phyloP scores from a whole-genome alignment of 2,329 filamentous ascomycete genomes.

The Cyanodermella asteris region DNA sequence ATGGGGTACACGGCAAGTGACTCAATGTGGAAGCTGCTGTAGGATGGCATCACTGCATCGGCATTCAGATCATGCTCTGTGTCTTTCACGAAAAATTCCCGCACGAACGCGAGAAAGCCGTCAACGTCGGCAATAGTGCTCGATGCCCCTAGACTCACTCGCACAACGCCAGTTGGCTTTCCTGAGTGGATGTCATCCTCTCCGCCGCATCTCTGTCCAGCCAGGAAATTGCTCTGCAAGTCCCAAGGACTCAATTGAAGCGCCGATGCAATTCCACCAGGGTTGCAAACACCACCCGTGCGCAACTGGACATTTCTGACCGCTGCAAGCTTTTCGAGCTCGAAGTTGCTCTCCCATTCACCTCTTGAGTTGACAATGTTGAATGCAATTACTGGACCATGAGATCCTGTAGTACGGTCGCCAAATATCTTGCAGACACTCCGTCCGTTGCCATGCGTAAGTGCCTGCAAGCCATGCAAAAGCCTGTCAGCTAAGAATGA shows the following conservation, averaged over 20 bases:
- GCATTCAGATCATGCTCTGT: not conserved
- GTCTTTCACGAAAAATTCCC: constrained; percentile 20
- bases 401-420: constrained; percentile 22
- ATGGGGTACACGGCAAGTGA: constrained; percentile 65
- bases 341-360: constrained; percentile 56
- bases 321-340: constrained; percentile 69
- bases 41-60: not conserved
- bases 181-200: constrained; percentile 64
- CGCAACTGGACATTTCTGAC: constrained; percentile 65
- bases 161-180: constrained; percentile 70
- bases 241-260: constrained; percentile 61
- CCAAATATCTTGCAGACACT: constrained; percentile 41
- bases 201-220: constrained; percentile 63
- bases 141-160: constrained; percentile 77
- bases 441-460: constrained; percentile 48
- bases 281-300: constrained; percentile 80
- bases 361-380: constrained; percentile 51
- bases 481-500: constrained; percentile 39
- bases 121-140: constrained; percentile 56
- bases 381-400: constrained; percentile 64
- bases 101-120: constrained; percentile 46
- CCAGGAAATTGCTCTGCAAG: constrained; percentile 63
- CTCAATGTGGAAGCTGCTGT: constrained; percentile 34
- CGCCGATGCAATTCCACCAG: constrained; percentile 56
- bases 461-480: constrained; percentile 30